Evolutionary conservation across 2,329 filamentous ascomycete genomes (phyloP).

Genomic region (Penicillium sp.): DNA sequence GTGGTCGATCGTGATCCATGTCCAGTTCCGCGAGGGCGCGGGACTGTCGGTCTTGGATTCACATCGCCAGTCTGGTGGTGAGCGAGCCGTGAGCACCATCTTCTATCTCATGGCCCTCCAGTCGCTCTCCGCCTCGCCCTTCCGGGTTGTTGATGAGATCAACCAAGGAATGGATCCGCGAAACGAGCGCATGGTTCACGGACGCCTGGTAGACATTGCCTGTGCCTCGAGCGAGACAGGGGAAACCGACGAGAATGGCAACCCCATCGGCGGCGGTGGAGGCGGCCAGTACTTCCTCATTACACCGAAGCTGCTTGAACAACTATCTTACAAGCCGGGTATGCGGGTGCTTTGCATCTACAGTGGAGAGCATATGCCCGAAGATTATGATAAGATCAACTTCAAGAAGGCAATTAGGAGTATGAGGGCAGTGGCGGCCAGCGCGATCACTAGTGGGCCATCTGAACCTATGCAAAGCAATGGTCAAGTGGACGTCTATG

Average conservation of each 20-base stretch:
- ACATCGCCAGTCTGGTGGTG: conserved; percentile 92
- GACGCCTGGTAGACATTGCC: conserved; percentile 96
- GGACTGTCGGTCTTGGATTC: conserved; percentile 79
- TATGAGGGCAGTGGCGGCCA: conserved; percentile 32
- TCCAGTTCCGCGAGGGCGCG: conserved; percentile 89
- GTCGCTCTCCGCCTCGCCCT: conserved; percentile 86
- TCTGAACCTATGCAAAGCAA: conserved; percentile 11
- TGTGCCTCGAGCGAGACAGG: conserved; percentile 62
- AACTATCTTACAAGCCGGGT: conserved; percentile 78
- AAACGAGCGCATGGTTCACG: conserved; percentile 97
- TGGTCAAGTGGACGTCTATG: conserved; percentile 21
- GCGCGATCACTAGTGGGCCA: conserved; percentile 10
- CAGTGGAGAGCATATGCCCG: conserved; percentile 66
- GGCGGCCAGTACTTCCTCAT: conserved; percentile 87
- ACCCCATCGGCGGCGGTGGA: conserved; percentile 30
- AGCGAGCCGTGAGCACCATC: conserved; percentile 93
- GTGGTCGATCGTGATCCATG: conserved; percentile 90
- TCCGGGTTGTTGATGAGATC: conserved; percentile 98
- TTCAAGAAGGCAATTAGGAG: conserved; percentile 36
- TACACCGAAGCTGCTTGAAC: conserved; percentile 90
- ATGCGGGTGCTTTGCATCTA: conserved; percentile 96
- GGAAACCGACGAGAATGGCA: conserved; percentile 36
- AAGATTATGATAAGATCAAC: conserved; percentile 37
- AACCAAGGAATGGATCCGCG: conserved; percentile 99
- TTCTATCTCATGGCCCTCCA: conserved; percentile 99